These are phyloP conservation scores for Pleodorina starrii DNA, from an alignment of 139 green algal species.

Conservation along the genomic window DNA sequence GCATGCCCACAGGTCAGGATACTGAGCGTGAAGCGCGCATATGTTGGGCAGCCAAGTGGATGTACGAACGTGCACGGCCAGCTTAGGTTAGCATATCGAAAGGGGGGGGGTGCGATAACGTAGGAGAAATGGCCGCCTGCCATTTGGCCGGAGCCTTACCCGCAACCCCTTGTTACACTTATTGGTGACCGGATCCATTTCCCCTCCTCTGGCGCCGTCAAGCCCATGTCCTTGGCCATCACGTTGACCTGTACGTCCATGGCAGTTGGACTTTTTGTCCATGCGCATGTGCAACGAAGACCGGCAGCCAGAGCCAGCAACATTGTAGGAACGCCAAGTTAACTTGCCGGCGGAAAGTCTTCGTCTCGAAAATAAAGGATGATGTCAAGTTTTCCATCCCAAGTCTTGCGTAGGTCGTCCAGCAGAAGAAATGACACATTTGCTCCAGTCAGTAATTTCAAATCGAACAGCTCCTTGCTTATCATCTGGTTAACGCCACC, in stretches of 20 bases:
- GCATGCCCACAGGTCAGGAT: no score
- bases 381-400: background rate
- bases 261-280: no score
- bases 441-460: background rate
- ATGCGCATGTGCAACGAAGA: no score
- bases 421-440: background rate
- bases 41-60: no score
- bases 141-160: no score
- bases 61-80: no score
- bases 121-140: no score
- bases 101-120: no score
- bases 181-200: constrained; percentile 20
- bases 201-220: background rate
- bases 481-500: background rate
- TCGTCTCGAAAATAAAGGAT: constrained; percentile 15
- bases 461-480: constrained; percentile 2
- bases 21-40: no score
- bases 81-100: no score
- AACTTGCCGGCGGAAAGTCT: background rate
- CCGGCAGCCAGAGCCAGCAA: no score
- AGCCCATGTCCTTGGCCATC: background rate
- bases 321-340: background rate
- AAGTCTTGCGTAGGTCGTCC: background rate
- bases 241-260: background rate
- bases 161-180: background rate